Conservation (phyloP, 2,329 filamentous ascomycete species). For the Zymoseptoria ardabiliae region DNA sequence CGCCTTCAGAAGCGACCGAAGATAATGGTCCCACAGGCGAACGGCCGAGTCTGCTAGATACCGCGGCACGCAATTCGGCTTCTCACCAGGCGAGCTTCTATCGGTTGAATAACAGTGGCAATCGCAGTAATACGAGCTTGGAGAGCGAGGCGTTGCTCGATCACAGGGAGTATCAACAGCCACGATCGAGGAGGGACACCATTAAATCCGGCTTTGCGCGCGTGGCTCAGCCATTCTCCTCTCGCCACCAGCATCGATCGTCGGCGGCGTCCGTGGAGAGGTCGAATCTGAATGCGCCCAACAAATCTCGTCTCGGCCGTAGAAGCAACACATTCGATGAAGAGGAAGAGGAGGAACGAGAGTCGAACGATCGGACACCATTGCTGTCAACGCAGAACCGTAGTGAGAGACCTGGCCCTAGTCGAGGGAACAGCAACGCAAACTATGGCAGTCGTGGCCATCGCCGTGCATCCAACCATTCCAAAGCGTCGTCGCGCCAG, state of each 20-base stretch:
- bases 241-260: constrained; percentile 15
- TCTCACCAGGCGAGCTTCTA: constrained; percentile 45
- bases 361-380: constrained; percentile 48
- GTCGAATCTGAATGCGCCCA: constrained; percentile 1
- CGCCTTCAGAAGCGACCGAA: constrained; percentile 50
- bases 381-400: constrained; percentile 37
- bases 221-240: constrained; percentile 20
- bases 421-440: constrained; percentile 23
- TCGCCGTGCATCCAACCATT: constrained; percentile 22
- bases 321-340: constrained; percentile 38
- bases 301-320: constrained; percentile 7
- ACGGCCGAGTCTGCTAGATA: constrained; percentile 34
- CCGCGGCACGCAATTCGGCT: constrained; percentile 27
- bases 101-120: constrained; percentile 47
- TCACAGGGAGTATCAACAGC: constrained; percentile 53
- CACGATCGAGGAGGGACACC: constrained; percentile 38
- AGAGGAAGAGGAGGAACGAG: constrained; percentile 39
- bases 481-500: constrained; percentile 20
- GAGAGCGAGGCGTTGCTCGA: constrained; percentile 85
- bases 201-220: constrained; percentile 30
- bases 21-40: constrained; percentile 38
- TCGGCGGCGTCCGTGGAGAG: constrained; percentile 13
- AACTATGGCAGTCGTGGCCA: constrained; percentile 25
- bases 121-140: constrained; percentile 61
- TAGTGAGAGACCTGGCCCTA: constrained; percentile 24